A percentile compares a stretch with the other conserved stretches of the same genome.
Evolutionary conservation across 371 early-diverging fungal genomes (phyloP).

Genomic region (Scutellospora calospora): DNA sequence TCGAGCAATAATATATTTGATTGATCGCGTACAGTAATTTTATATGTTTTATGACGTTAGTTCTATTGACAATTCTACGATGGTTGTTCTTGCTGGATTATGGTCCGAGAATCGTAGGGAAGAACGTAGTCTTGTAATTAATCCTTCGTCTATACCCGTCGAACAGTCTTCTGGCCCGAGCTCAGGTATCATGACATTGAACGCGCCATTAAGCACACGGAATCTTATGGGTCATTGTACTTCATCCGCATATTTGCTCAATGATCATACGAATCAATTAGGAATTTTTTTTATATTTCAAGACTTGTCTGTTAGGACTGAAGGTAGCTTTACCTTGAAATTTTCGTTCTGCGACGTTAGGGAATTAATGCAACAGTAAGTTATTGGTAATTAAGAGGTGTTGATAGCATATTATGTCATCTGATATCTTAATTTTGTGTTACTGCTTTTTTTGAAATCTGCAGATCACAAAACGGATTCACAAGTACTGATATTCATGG

Average conservation of each 20-base stretch:
- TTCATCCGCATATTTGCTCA: neutral
- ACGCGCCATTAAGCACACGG: constrained; percentile 39
- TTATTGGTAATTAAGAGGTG: too few relatives aligned
- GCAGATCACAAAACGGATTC: constrained; percentile 51
- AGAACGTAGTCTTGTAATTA: constrained; percentile 61
- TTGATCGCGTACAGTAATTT: too few relatives aligned
- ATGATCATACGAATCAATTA: neutral
- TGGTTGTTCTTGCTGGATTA: constrained; percentile 58
- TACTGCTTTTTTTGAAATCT: neutral
- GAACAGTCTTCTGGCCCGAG: constrained; percentile 46
- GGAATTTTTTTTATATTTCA: constrained; percentile 1
- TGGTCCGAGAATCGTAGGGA: constrained; percentile 58
- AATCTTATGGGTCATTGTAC: neutral
- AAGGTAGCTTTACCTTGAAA: constrained; percentile 82
- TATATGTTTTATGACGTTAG: neutral
- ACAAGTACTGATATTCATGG: constrained; percentile 50
- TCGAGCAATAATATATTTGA: too few relatives aligned
- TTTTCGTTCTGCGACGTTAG: constrained; percentile 63
- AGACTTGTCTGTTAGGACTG: constrained; percentile 60
- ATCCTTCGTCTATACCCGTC: constrained; percentile 60
- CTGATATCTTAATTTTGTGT: too few relatives aligned
- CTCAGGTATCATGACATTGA: constrained; percentile 51
- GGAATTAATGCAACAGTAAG: neutral
- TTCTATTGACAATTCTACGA: constrained; percentile 30
- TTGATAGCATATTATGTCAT: too few relatives aligned